Evolutionary conservation across 176 grass and related monocot genomes (phyloP).

Genomic region (Dactylis glomerata): DNA sequence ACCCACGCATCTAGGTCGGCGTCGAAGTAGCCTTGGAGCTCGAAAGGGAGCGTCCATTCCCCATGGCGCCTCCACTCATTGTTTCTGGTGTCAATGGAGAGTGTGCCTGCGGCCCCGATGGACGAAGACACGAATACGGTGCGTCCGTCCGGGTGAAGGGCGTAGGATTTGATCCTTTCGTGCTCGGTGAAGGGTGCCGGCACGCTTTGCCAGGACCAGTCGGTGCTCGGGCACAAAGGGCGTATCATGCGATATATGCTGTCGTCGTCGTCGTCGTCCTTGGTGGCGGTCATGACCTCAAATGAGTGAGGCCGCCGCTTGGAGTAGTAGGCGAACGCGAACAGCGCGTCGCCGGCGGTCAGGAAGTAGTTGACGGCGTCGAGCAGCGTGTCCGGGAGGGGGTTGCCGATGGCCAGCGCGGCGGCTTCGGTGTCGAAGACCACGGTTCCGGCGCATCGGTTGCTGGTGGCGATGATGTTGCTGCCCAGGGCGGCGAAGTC

Average conservation of each 20-base stretch:
- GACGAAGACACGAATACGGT: not conserved
- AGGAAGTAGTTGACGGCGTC: no score
- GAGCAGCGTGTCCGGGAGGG: no score
- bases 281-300: not conserved
- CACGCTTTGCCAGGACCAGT: not conserved
- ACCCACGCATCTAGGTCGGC: not conserved
- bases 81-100: not conserved
- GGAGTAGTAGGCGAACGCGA: not conserved
- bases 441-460: no score
- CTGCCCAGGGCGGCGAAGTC: no score
- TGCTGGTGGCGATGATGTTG: no score
- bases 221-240: not conserved
- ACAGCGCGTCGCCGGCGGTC: not conserved
- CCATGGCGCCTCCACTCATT: no score
- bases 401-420: no score
- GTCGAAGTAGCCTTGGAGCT: no score
- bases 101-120: not conserved
- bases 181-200: not conserved
- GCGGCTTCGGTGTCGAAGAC: no score
- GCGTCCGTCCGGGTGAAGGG: not conserved
- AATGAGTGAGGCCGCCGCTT: not conserved
- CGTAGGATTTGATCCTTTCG: not conserved
- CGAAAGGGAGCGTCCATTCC: no score
- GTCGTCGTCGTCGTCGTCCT: no score
- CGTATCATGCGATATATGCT: no score